Evolutionary conservation across 345 rosid species (phyloP), one percentile per base, ranked within the genome.

Genomic region (Populus davidiana): DNA sequence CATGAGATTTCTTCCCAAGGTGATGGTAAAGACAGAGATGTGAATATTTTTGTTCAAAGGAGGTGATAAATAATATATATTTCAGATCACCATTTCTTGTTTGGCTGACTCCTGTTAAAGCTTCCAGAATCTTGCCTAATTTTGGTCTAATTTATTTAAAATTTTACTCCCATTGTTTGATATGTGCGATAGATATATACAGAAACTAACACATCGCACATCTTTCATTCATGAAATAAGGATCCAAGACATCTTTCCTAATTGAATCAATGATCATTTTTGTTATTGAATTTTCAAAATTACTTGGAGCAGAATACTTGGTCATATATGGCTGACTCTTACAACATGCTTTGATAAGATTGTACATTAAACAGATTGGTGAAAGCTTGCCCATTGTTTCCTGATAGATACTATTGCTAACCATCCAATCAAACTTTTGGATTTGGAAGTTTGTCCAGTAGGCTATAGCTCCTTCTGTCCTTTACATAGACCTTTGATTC

Each of bases 1-100:
- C 85, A 83, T 64, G 97, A 96, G 81, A 89, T 93, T 87, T 86
- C 98, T 69, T 89, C 93, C 43, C 89, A 86, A 69, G 94, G 94
- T 73, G 87, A 88, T 87, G 86, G 86, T 52, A 87, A 93, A 86
- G 97, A 96, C 82, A 85, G 86, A 75, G 98, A 91, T 80, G 64
- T 81, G 73, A 87, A 88, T 81, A 86, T 90, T 82, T 92, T 92
- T 83, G 91, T 93, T 41, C 94, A 91, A 75, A 90, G 88, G 79
- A 96, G 98, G 99, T 96, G 89, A 65, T 79, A 5, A 54, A 39
- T 54, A 36, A 62, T 59, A 33, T 71, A 8, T 74, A 44, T 62
- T 25, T 68, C 7, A 2, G 21, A 49, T 69, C 21, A 29, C 13
- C 35, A 65, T 4, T 54, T 23, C 18, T 35, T 17, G 4, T 67